These are phyloP conservation scores for Ophioceras dolichostomum DNA, from an alignment of 2,329 filamentous ascomycete genomes.

Conservation along the genomic window DNA sequence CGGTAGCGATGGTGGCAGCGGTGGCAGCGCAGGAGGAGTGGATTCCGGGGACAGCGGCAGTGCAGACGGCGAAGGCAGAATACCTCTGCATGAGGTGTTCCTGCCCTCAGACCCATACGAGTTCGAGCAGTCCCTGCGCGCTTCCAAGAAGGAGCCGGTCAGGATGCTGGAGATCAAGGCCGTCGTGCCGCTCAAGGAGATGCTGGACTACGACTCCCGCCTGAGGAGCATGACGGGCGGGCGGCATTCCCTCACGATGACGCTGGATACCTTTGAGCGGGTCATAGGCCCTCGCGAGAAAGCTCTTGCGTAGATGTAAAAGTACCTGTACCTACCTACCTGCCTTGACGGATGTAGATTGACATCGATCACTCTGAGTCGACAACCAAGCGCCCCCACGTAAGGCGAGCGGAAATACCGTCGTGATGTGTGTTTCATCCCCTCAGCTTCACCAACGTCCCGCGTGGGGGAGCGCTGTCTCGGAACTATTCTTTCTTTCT, in stretches of 20 bases:
- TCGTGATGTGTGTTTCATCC: too few relatives aligned
- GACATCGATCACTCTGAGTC: too few relatives aligned
- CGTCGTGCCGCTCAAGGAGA: conserved; percentile 86
- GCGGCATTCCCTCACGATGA: conserved; percentile 49
- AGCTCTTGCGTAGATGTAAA: conserved; percentile 19
- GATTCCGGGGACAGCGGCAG: neutral
- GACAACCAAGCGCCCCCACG: too few relatives aligned
- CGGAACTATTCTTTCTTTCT: too few relatives aligned
- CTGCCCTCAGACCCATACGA: conserved; percentile 76
- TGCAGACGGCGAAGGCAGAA: conserved; percentile 19
- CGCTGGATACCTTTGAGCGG: conserved; percentile 43
- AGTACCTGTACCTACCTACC: too few relatives aligned
- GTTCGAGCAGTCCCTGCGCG: conserved; percentile 41
- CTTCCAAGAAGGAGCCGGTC: conserved; percentile 31
- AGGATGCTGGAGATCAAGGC: conserved; percentile 60
- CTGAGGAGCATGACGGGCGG: conserved; percentile 81
- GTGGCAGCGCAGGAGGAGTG: too few relatives aligned
- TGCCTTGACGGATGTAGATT: too few relatives aligned
- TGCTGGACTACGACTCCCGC: conserved; percentile 89
- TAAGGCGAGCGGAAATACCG: too few relatives aligned
- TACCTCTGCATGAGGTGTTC: conserved; percentile 70
- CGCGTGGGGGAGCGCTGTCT: too few relatives aligned
- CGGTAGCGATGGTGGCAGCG: neutral
- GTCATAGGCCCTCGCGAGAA: conserved; percentile 44
- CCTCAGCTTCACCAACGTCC: too few relatives aligned